phyloP scores from a whole-genome alignment of 1,139 yeast species.

The Kluyveromyces sp. region DNA sequence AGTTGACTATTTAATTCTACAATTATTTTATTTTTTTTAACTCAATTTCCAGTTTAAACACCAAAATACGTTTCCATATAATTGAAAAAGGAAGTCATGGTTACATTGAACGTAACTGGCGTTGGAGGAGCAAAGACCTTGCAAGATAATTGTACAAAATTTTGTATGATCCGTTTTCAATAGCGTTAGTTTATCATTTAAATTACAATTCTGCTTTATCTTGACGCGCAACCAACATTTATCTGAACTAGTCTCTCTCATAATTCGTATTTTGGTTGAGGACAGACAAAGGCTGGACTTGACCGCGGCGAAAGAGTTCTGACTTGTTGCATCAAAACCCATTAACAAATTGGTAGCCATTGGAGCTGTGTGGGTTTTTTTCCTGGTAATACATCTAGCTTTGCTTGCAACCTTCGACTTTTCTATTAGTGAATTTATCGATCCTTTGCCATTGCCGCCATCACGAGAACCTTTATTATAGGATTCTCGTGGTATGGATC shows the following conservation, averaged over 20 bases:
- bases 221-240: background rate
- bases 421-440: background rate
- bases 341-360: conserved; percentile 1
- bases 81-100: background rate
- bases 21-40: background rate
- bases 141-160: background rate
- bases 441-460: background rate
- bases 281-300: background rate
- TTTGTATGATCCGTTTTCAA: background rate
- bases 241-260: background rate
- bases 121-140: background rate
- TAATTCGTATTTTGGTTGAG: background rate
- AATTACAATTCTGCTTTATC: background rate
- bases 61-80: conserved; percentile 14
- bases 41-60: conserved; percentile 18
- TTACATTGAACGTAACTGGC: background rate
- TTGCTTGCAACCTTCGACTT: background rate
- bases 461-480: too few species aligned
- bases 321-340: background rate
- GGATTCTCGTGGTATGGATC: too few species aligned
- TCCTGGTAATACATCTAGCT: background rate
- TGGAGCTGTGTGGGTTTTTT: background rate
- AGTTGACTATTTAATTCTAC: background rate
- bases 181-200: background rate
- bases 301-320: background rate